Base-by-base conservation (phyloP, 768 basidiomycete species). In the Neoboletus magnificus region DNA sequence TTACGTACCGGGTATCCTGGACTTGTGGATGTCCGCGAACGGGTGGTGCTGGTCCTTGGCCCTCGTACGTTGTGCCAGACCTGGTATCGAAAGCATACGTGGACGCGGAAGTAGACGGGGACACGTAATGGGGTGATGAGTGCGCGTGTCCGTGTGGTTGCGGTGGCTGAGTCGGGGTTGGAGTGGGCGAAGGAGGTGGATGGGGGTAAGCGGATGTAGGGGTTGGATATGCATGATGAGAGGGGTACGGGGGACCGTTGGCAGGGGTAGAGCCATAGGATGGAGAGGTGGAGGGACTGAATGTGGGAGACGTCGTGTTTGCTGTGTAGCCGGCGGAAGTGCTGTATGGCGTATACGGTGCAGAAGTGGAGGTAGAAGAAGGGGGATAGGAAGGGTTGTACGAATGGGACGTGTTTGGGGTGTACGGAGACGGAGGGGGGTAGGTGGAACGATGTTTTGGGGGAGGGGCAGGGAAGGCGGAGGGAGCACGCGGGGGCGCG, bases 111-210 rank as follows among this genome's bases (percentile, higher is more conserved):
- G 64, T 18, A 20, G 67, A 45, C 5, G 66, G 60, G 9, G 63
- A 51, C 1, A 58, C 65, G 40, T 67, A 70, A 43, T 71, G 59
- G 23, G 61, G 25, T 3, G 63, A 32, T 0, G 69, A 43, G 54
- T 68, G 55, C 2, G 52, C n/a, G n/a, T 64, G 65, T 0, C 53
- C 7, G n/a, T 62, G 62, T 6, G 50, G 47, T 16, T 68, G 67
- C 2, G 57, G 44, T 15, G 58, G 56, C 45, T 68, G 68, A 16
- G 69, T 70, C 50, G 68, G 67, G 16, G 67, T 69, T 48, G 67
- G 67, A 7, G 67, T 68, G 46, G 67, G 67, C 1, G 67, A 69
- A n/a, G 66, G 63, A 6, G 68, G 66, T 1, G 64, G 68, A 11
- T 56, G 62, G 22, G 66, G 66, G 54, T 56, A 68, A 15, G 66